Base-by-base conservation (phyloP, 2,329 filamentous ascomycete genomes). In the Phyllosticta citrichinensis region DNA sequence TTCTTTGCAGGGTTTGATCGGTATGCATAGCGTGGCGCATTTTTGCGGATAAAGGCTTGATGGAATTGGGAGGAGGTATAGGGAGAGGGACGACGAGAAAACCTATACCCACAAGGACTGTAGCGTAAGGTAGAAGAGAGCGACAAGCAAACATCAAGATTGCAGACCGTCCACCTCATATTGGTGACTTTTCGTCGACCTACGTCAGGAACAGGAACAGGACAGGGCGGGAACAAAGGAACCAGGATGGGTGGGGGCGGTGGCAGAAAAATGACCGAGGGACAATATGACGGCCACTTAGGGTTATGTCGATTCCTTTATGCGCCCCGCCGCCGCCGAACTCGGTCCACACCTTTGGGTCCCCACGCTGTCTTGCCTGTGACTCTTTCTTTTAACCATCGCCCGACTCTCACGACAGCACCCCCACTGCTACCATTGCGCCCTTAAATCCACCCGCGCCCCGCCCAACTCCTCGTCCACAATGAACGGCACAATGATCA, bases 401-500 rank as follows among this genome's bases (percentile, higher is more conserved):
- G 12, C 40, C 40, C 40, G 40, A 47, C 40, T 14, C 40, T 17
- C 17, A 47, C 40, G n/a, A 25, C 55, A 52, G 54, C 54, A 61
- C 47, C 22, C 51, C 47, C 33, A 30, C 27, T 30, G 9, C 27
- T 2, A 5, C 27, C 19, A 20, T 12, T 20, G 58, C 47, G 25
- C 30, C 55, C 55, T 25, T 40, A 56, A 53, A 30, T 40, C 30
- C 47, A 40, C 12, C 24, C 33, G 35, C 25, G 22, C 58, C 53
- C 58, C 35, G 24, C 19, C 12, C 22, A 25, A n/a, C 47, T 55
- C 30, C 47, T 17, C 40, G 8, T 10, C 8, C 55, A 55, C 51
- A 58, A 62, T 62, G 60, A 55, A 55, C 14, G 12, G 33, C 60
- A 62, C 60, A 62, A 30, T 57, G 25, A 55, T 40, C 33, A 63